Evolutionary conservation across 2,329 filamentous ascomycete genomes (phyloP).

Genomic region (Monilinia polystroma): DNA sequence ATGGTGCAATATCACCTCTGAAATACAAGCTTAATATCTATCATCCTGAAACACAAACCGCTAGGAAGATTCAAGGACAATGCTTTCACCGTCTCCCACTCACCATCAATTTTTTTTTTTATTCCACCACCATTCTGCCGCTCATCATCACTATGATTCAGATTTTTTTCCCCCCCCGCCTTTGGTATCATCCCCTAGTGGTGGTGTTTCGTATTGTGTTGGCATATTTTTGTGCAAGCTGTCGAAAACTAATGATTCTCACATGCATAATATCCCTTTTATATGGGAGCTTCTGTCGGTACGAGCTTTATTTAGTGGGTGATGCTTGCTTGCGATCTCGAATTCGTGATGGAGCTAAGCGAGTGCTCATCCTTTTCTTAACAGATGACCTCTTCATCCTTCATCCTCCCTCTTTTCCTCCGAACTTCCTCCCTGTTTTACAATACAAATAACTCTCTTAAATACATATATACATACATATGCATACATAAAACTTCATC

Average conservation of each 20-base stretch:
- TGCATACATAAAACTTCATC: neutral
- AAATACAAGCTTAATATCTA: neutral
- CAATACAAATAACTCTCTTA: too few relatives aligned
- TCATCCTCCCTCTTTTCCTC: too few relatives aligned
- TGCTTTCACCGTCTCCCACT: slow-evolving; percentile 1
- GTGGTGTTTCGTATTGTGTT: neutral
- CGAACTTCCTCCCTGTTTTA: too few relatives aligned
- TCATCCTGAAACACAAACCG: neutral
- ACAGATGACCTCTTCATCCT: neutral
- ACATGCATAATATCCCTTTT: neutral
- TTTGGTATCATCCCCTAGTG: neutral
- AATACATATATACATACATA: neutral
- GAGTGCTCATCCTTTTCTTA: slow-evolving; percentile 2
- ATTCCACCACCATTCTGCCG: neutral
- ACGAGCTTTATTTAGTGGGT: neutral
- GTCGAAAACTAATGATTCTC: neutral
- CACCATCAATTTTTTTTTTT: neutral
- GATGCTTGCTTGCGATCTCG: neutral
- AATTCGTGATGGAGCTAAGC: neutral
- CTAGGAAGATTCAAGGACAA: slow-evolving; percentile 5
- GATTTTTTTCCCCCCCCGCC: neutral
- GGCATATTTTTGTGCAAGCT: neutral
- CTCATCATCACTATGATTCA: neutral
- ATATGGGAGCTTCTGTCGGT: neutral
- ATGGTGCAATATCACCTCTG: neutral